Percentiles rank a stretch among this genome's conserved stretches.
These are phyloP conservation scores for Leishmania tropica DNA, from an alignment of 208 protist species.

Conservation along the genomic window DNA sequence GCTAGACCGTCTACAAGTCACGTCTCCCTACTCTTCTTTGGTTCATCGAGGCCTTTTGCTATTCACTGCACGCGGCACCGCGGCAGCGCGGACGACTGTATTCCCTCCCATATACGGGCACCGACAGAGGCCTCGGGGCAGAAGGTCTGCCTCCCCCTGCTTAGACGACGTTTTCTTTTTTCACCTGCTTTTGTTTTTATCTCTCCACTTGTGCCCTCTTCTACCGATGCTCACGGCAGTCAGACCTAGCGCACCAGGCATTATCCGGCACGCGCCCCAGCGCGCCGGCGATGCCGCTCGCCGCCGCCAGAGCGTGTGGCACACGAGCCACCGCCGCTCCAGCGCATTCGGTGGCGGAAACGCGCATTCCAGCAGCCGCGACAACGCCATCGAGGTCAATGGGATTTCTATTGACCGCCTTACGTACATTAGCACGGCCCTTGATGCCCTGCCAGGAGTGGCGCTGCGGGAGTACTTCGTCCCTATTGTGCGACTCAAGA, in stretches of 20 bases:
- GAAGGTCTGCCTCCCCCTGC: background rate
- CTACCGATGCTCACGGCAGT: background rate
- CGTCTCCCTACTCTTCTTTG: background rate
- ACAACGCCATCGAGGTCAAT: slow-evolving; percentile 12
- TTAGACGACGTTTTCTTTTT: background rate
- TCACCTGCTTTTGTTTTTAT: slow-evolving; percentile 4
- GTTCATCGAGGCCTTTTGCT: background rate
- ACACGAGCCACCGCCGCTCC: slow-evolving; percentile 13
- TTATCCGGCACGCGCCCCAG: slow-evolving; percentile 3
- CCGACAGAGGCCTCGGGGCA: background rate
- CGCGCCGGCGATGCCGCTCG: background rate
- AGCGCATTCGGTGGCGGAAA: background rate
- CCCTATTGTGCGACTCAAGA: slow-evolving; percentile 68
- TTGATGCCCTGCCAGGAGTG: slow-evolving; percentile 65
- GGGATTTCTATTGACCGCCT: slow-evolving; percentile 65
- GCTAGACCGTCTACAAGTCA: background rate
- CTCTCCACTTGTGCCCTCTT: background rate
- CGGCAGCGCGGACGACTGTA: background rate
- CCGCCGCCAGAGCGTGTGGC: slow-evolving; percentile 20
- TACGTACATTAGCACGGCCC: slow-evolving; percentile 85
- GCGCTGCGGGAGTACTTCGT: slow-evolving; percentile 72
- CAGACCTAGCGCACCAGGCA: background rate
- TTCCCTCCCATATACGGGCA: background rate
- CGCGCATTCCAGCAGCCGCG: background rate
- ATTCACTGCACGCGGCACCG: background rate